phyloP scores from a whole-genome alignment of 148 eudicot species.

The Fagopyrum tataricum region DNA sequence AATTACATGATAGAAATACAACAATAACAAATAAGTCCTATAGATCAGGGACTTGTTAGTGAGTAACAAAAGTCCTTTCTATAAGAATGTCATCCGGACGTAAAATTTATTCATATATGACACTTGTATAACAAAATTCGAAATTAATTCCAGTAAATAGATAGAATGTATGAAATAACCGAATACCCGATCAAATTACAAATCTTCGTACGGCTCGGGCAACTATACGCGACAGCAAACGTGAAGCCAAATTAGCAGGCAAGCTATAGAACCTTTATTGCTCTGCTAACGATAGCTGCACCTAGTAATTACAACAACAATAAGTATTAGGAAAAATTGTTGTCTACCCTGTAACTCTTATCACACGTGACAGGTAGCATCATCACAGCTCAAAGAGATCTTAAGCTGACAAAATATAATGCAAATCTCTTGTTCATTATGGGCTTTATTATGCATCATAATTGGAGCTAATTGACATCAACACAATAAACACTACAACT shows the following conservation, averaged over 20 bases:
- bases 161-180: neutral
- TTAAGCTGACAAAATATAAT: too few species aligned
- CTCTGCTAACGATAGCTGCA: slow-evolving; percentile 71
- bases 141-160: neutral
- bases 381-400: too few species aligned
- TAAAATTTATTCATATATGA: neutral
- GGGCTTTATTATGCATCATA: too few species aligned
- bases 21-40: too few species aligned
- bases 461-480: neutral
- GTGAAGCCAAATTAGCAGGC: slow-evolving; percentile 64
- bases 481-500: neutral
- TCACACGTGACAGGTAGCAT: too few species aligned
- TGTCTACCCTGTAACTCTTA: too few species aligned
- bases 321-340: slow-evolving; percentile 34
- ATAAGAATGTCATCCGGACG: neutral
- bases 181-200: slow-evolving; percentile 16
- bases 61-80: too few species aligned
- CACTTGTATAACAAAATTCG: neutral
- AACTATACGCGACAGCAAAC: slow-evolving; percentile 59
- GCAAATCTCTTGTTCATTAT: too few species aligned
- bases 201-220: slow-evolving; percentile 67
- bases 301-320: slow-evolving; percentile 18
- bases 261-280: slow-evolving; percentile 51
- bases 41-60: too few species aligned
- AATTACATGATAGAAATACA: too few species aligned